Percentiles rank a stretch among this genome's conserved stretches.
phyloP scores from a whole-genome alignment of 805 yeast species.

The Jamesozyma spencerorum region DNA sequence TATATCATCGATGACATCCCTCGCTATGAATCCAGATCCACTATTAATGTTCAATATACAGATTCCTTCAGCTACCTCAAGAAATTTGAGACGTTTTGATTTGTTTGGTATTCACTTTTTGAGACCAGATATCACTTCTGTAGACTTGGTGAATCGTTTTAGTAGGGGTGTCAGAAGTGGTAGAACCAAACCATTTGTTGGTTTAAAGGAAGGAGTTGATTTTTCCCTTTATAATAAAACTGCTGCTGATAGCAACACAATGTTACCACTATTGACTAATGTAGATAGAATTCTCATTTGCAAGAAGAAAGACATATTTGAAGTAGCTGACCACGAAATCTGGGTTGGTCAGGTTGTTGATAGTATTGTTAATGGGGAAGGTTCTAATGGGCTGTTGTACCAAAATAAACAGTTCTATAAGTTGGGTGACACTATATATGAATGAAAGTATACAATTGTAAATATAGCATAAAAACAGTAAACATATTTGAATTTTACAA shows the following conservation, averaged over 20 bases:
- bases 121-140: constrained; percentile 49
- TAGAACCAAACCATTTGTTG: constrained; percentile 45
- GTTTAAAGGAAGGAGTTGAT: constrained; percentile 29
- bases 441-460: background rate
- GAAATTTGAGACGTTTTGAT: constrained; percentile 46
- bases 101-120: constrained; percentile 68
- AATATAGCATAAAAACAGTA: too few relatives aligned
- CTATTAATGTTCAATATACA: constrained; percentile 79
- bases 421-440: constrained; percentile 33
- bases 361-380: constrained; percentile 30
- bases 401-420: constrained; percentile 54
- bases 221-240: constrained; percentile 19
- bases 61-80: constrained; percentile 75
- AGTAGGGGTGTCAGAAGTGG: constrained; percentile 37
- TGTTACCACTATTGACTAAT: constrained; percentile 48
- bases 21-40: constrained; percentile 70
- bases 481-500: too few relatives aligned
- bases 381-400: constrained; percentile 57
- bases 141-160: constrained; percentile 55
- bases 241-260: constrained; percentile 8
- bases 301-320: constrained; percentile 40
- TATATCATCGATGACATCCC: constrained; percentile 74
- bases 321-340: constrained; percentile 78
- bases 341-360: constrained; percentile 77
- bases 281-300: constrained; percentile 59